Conservation (phyloP, 345 rosid genomes). For the Melastoma malabathricum region DNA sequence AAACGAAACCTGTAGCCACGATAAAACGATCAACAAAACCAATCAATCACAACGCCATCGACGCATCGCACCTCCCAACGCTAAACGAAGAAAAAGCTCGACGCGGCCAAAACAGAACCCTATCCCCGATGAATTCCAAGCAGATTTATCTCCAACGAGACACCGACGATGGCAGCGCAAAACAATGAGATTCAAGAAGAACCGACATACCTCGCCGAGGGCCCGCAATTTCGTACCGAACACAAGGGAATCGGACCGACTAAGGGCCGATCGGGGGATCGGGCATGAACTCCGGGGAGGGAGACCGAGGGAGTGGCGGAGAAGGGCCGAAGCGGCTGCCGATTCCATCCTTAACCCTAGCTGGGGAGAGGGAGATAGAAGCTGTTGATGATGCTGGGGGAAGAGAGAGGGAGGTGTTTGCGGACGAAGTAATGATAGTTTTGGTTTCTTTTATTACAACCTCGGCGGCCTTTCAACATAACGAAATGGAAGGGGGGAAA, state of each 20-base stretch:
- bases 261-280: slow-evolving; percentile 5
- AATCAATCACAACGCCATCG: not conserved
- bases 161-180: not conserved
- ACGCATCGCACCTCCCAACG: not conserved
- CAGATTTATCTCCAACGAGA: not conserved
- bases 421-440: too few relatives aligned
- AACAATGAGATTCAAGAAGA: not conserved
- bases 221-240: slow-evolving; percentile 12
- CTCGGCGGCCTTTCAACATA: too few relatives aligned
- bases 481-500: too few relatives aligned
- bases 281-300: slow-evolving; percentile 2
- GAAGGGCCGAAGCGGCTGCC: slow-evolving; percentile 12
- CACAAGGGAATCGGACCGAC: slow-evolving; percentile 19
- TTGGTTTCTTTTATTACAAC: too few relatives aligned
- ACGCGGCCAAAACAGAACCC: too few relatives aligned
- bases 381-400: too few relatives aligned
- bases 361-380: too few relatives aligned
- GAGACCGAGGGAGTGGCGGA: not conserved
- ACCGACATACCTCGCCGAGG: slow-evolving; percentile 3
- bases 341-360: slow-evolving; percentile 27
- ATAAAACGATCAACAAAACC: slow-evolving; percentile 1
- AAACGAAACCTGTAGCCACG: slow-evolving; percentile 34
- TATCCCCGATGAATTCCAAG: too few relatives aligned
- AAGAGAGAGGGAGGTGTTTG: too few relatives aligned
- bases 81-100: too few relatives aligned